Percentiles rank a stretch among this genome's conserved stretches.
These are phyloP conservation scores for Rutstroemia sp. DNA, from an alignment of 2,329 filamentous ascomycete genomes.

Conservation along the genomic window DNA sequence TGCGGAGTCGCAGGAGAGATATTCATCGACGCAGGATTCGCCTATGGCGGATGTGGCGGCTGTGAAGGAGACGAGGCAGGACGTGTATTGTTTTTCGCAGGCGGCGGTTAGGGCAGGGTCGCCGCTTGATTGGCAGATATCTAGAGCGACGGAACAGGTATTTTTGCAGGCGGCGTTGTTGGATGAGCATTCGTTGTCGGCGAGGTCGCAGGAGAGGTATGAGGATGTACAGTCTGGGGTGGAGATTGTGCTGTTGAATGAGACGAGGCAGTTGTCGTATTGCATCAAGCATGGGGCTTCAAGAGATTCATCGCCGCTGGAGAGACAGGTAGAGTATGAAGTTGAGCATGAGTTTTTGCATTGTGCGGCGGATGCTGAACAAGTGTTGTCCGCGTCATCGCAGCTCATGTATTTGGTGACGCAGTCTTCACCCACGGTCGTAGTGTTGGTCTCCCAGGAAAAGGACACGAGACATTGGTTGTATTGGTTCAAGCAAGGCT, in stretches of 20 bases:
- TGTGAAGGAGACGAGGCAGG: constrained; percentile 7
- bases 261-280: constrained; percentile 8
- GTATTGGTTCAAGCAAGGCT: not conserved
- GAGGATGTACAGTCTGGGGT: not conserved
- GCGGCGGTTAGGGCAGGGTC: not conserved
- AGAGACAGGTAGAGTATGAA: constrained; percentile 5
- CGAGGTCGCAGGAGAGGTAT: not conserved
- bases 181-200: constrained; percentile 8
- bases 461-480: not conserved
- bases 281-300: constrained; percentile 6
- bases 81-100: constrained; percentile 8
- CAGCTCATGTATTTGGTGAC: constrained; percentile 12
- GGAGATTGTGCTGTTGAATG: not conserved
- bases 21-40: not conserved
- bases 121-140: constrained; percentile 9
- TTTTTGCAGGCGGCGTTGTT: constrained; percentile 10
- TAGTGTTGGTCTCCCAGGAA: not conserved
- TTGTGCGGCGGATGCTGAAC: constrained; percentile 7
- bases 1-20: not conserved
- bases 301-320: constrained; percentile 6
- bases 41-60: constrained; percentile 6
- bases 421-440: constrained; percentile 6
- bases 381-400: constrained; percentile 6
- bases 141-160: constrained; percentile 10
- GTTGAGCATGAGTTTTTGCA: constrained; percentile 11